Evolutionary conservation across 352 stramenopile species (phyloP), one percentile per base, ranked within the genome.

Genomic region (Globisporangium irregulare): DNA sequence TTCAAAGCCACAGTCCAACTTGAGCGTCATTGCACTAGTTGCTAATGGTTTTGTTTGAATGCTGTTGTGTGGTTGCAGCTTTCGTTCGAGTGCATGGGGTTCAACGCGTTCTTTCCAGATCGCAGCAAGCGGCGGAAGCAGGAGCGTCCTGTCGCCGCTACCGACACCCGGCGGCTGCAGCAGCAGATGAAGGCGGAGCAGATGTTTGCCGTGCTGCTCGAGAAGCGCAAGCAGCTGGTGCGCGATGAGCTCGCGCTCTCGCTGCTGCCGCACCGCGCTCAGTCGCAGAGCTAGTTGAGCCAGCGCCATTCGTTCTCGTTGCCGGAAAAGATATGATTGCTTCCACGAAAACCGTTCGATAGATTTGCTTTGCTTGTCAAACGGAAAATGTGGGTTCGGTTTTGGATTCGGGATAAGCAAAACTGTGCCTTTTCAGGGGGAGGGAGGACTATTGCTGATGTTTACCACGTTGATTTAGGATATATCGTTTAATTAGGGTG

Each of bases 191-290:
- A 59, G 25, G 54, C 55, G 10, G 69, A 74, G 61, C 72, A 73
- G 18, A 15, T 70, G 29, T 58, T 77, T 32, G 69, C 32, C 2
- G 57, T 71, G 50, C 32, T 75, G 56, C 66, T 72, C 9, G 55
- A 75, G 29, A 75, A 75, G 65, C 72, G 72, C 51, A 64, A 62
- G 53, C 69, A 75, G 54, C 51, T 77, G 12, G 50, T 70, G 25
- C 61, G 69, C 38, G 72, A 77, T 32, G 69, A 75, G 41, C 66
- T 77, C 18, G 64, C 46, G 32, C 24, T 72, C 4, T 15, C 34
- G 34, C 46, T 77, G 29, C 57, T 77, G 51, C 71, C 71, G 12
- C 51, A 25, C 9, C 55, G 68, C 8, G 24, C 50, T 10, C 7
- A 12, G 10, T 22, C 22, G 1, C 8, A 9, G 6, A n/a, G n/a